A percentile compares a stretch with the other conserved stretches of the same genome.
phyloP scores from a whole-genome alignment of 129 eudicot genomes.

The Dittrichia graveolens region DNA sequence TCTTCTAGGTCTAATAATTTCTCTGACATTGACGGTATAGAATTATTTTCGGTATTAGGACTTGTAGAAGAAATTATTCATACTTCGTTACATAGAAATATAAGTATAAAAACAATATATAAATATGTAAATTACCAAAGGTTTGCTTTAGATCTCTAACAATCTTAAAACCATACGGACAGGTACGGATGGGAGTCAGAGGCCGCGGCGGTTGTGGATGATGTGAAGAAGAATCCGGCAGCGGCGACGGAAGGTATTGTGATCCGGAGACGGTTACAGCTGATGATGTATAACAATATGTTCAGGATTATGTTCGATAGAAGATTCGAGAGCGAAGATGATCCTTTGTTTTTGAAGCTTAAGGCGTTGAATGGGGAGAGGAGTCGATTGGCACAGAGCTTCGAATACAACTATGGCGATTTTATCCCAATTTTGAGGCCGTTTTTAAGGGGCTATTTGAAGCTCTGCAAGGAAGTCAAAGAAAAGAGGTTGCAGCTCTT shows the following conservation, averaged over 20 bases:
- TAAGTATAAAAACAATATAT: too few species aligned
- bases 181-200: constrained; percentile 83
- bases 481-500: constrained; percentile 77
- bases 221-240: constrained; percentile 69
- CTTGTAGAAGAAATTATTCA: too few species aligned
- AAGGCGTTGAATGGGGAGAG: constrained; percentile 87
- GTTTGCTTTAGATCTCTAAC: too few species aligned
- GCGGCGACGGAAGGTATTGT: constrained; percentile 65
- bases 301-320: constrained; percentile 81
- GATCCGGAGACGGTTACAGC: constrained; percentile 63
- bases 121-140: too few species aligned
- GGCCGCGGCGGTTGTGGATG: constrained; percentile 73
- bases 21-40: too few species aligned
- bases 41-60: too few species aligned
- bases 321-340: constrained; percentile 75
- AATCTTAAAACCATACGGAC: neutral
- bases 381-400: constrained; percentile 82
- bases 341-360: constrained; percentile 71
- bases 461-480: constrained; percentile 70
- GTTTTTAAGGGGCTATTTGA: constrained; percentile 74
- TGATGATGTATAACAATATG: constrained; percentile 90
- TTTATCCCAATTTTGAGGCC: constrained; percentile 89
- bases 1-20: too few species aligned
- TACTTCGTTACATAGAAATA: too few species aligned
- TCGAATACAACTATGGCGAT: constrained; percentile 88